Conservation (phyloP, 73 alveolate species). For the Stentor roeselii region DNA sequence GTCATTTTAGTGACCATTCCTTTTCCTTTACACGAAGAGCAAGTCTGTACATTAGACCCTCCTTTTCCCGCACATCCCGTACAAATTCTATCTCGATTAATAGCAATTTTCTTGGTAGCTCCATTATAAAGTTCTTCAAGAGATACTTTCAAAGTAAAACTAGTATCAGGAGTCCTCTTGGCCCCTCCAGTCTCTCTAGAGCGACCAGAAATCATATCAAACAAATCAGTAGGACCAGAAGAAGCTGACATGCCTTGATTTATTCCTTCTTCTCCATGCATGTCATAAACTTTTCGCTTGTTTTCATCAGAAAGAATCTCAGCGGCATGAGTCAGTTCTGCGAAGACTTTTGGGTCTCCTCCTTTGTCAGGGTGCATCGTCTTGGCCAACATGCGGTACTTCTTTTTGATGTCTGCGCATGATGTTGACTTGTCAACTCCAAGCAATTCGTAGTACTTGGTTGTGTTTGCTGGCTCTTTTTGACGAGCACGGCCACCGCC, state of each 20-base stretch:
- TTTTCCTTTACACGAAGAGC: constrained; percentile 92
- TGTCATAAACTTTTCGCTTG: constrained; percentile 93
- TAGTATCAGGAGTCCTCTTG: constrained; percentile 79
- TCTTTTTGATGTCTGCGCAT: constrained; percentile 81
- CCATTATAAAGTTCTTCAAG: constrained; percentile 93
- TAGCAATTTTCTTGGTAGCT: constrained; percentile 76
- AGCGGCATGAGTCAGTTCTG: constrained; percentile 86
- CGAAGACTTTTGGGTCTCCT: constrained; percentile 86
- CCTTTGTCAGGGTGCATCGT: constrained; percentile 98
- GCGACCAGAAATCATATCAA: constrained; percentile 40
- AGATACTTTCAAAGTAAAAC: constrained; percentile 72
- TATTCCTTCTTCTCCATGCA: constrained; percentile 96
- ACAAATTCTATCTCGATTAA: constrained; percentile 86
- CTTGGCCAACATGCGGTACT: constrained; percentile 81
- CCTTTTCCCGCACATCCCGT: constrained; percentile 87
- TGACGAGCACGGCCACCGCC: background rate
- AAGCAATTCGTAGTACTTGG: constrained; percentile 77
- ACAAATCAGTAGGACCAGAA: constrained; percentile 66
- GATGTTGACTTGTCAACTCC: constrained; percentile 88
- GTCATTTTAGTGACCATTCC: constrained; percentile 60
- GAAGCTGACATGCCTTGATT: constrained; percentile 84
- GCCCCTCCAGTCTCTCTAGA: constrained; percentile 42
- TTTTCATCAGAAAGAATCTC: constrained; percentile 86
- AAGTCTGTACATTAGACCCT: constrained; percentile 80
- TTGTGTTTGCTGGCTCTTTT: constrained; percentile 73